Percentiles rank a stretch among this genome's conserved stretches.
Evolutionary conservation across 2,329 filamentous ascomycete species (phyloP).

Genomic region (Lasiodiplodia sp.): DNA sequence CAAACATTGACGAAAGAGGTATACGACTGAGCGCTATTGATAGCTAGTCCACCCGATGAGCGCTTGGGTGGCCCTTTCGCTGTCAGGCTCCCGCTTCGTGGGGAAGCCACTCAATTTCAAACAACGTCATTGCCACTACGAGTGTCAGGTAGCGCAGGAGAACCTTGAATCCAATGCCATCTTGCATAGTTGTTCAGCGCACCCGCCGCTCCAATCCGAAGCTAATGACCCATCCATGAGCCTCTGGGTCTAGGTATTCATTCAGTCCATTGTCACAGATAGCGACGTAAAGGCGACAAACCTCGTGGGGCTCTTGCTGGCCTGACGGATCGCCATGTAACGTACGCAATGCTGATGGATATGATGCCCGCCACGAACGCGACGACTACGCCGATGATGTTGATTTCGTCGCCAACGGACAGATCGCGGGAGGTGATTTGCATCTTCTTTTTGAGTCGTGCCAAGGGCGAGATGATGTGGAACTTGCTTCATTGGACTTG

Average conservation of each 20-base stretch:
- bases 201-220: background rate
- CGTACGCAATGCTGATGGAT: background rate
- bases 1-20: too few relatives aligned
- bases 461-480: too few relatives aligned
- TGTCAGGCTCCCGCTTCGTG: too few relatives aligned
- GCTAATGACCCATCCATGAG: background rate
- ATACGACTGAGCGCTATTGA: too few relatives aligned
- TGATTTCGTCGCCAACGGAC: background rate
- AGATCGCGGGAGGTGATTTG: background rate
- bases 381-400: background rate
- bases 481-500: too few relatives aligned
- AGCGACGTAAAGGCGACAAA: accelerated
- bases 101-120: too few relatives aligned
- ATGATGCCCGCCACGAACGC: background rate
- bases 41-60: too few relatives aligned
- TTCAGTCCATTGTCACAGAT: background rate
- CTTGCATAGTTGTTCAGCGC: background rate
- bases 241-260: background rate
- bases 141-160: too few relatives aligned
- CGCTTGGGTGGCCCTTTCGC: too few relatives aligned
- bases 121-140: too few relatives aligned
- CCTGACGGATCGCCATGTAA: background rate
- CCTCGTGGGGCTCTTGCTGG: background rate
- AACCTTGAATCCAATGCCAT: too few relatives aligned
- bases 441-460: background rate